A percentile compares a stretch with the other conserved stretches of the same genome.
Conservation (phyloP, 1,139 yeast genomes). For the Yamadazyma trypodendri region DNA sequence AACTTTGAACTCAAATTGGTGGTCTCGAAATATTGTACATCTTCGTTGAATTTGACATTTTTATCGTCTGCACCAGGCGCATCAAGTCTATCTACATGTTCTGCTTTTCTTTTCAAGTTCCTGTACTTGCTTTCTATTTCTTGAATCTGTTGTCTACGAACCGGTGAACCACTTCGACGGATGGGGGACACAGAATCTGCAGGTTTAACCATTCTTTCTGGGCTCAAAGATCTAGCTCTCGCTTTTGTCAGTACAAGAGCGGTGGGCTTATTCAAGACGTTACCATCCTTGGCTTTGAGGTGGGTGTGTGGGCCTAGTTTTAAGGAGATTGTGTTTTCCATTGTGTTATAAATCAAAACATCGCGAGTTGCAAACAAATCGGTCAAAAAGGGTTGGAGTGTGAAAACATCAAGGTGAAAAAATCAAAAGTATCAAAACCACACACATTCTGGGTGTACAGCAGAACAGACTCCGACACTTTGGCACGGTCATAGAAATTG, state of each 20-base stretch:
- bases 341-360: neutral
- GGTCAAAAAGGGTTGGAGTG: too few species aligned
- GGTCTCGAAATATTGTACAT: conserved; percentile 13
- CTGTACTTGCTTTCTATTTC: conserved; percentile 24
- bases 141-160: conserved; percentile 28
- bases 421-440: too few species aligned
- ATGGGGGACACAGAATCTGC: conserved; percentile 22
- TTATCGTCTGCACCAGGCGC: conserved; percentile 6
- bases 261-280: neutral
- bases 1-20: conserved; percentile 1
- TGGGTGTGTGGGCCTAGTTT: conserved; percentile 5
- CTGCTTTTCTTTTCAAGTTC: conserved; percentile 10
- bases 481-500: too few species aligned
- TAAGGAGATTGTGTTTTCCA: neutral
- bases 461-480: too few species aligned
- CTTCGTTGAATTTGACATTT: conserved; percentile 16
- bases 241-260: neutral
- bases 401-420: too few species aligned
- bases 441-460: too few species aligned
- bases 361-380: conserved; percentile 3
- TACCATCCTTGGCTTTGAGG: conserved; percentile 4
- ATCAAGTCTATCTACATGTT: neutral
- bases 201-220: conserved; percentile 7
- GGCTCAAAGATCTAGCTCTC: conserved; percentile 10
- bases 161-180: conserved; percentile 39